These are phyloP conservation scores for Beauveria bassiana DNA, from an alignment of 2,329 filamentous ascomycete genomes.

Conservation along the genomic window DNA sequence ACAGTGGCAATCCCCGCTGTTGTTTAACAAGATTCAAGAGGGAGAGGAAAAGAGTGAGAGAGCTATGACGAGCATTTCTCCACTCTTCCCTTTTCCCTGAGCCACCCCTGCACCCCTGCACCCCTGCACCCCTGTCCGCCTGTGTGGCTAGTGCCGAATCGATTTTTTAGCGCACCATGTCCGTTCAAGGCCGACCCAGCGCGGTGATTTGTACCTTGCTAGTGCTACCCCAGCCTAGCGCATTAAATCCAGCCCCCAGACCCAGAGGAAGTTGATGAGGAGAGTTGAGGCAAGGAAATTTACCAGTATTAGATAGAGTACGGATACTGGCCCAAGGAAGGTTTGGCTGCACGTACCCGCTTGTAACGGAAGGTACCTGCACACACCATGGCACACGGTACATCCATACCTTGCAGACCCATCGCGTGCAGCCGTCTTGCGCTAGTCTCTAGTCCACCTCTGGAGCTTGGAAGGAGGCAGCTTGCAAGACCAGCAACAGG, in stretches of 20 bases:
- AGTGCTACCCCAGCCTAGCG: not conserved
- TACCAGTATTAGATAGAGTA: too few species aligned
- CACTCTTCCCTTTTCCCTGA: not conserved
- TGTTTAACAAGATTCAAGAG: not conserved
- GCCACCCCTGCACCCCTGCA: not conserved
- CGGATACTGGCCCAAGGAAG: not conserved
- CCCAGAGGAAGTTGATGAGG: too few species aligned
- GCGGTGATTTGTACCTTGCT: not conserved
- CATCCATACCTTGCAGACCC: not conserved
- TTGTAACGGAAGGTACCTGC: conserved; percentile 9
- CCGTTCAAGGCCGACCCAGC: not conserved
- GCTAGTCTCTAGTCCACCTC: not conserved
- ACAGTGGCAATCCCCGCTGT: not conserved
- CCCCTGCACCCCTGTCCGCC: not conserved
- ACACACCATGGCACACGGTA: not conserved
- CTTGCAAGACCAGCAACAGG: not conserved
- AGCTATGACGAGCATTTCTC: not conserved
- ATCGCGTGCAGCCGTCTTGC: not conserved
- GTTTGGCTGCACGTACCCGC: not conserved
- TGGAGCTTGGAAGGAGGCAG: not conserved
- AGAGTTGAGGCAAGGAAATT: too few species aligned
- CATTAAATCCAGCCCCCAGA: not conserved
- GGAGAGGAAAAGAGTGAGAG: not conserved
- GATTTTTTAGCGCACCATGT: conserved; percentile 3
- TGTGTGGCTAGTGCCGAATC: conserved; percentile 4